Evolutionary conservation across 257 asterid species (phyloP).

Genomic region (Solanum tarapatanum): DNA sequence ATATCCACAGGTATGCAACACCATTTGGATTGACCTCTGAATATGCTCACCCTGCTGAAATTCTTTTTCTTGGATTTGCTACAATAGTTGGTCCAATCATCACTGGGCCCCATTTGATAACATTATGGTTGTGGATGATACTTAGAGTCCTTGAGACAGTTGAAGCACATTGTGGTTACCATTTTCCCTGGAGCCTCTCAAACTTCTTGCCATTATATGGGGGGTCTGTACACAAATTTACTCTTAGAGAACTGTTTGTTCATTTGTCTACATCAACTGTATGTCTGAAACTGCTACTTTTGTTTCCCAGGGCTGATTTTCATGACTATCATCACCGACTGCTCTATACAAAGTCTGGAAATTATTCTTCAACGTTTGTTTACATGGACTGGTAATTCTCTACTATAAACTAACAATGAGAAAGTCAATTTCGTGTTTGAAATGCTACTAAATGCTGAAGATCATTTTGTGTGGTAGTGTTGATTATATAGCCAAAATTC

Average conservation of each 20-base stretch:
- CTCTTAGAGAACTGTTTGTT: neutral
- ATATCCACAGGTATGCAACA: conserved; percentile 68
- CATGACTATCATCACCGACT: conserved; percentile 97
- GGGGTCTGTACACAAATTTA: conserved; percentile 45
- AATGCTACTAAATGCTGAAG: neutral
- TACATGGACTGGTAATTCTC: conserved; percentile 91
- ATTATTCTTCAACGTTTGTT: conserved; percentile 90
- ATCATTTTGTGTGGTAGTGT: neutral
- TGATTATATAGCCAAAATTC: neutral
- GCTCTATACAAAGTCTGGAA: conserved; percentile 93
- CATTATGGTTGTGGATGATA: conserved; percentile 94
- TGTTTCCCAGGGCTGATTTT: conserved; percentile 77
- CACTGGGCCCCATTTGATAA: conserved; percentile 93
- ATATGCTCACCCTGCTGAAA: conserved; percentile 99
- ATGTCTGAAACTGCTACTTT: conserved; percentile 10
- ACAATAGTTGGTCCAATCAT: conserved; percentile 94
- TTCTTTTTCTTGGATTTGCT: conserved; percentile 92
- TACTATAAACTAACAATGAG: neutral
- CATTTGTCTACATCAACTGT: neutral
- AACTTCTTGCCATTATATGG: conserved; percentile 94
- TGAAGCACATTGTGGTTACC: conserved; percentile 97
- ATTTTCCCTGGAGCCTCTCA: conserved; percentile 95
- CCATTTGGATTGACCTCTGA: conserved; percentile 99
- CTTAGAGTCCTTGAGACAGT: conserved; percentile 97
- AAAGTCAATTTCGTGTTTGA: neutral